Percentiles rank a stretch among this genome's conserved stretches.
These are phyloP conservation scores for Meira nashicola DNA, from an alignment of 1,284 basidiomycete genomes.

Conservation along the genomic window DNA sequence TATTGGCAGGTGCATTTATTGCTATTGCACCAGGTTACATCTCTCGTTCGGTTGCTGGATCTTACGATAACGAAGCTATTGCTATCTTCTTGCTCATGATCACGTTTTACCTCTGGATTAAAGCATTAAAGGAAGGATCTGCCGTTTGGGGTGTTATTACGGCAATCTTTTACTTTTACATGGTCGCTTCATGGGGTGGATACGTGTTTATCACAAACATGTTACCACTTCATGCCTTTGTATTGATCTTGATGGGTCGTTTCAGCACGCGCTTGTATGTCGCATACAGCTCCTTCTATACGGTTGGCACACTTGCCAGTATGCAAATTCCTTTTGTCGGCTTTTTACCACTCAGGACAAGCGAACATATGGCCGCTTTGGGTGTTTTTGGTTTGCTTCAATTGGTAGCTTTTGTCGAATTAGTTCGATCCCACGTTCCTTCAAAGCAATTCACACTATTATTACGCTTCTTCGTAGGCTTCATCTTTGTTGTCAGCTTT, in stretches of 20 bases:
- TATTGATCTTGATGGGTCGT: slow-evolving; percentile 93
- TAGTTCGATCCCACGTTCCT: slow-evolving; percentile 81
- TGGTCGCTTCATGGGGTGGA: slow-evolving; percentile 99
- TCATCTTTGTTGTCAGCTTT: slow-evolving; percentile 66
- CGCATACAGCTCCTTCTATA: slow-evolving; percentile 95
- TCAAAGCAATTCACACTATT: slow-evolving; percentile 88
- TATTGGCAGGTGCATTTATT: slow-evolving; percentile 96
- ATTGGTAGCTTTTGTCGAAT: slow-evolving; percentile 87
- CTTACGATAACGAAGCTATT: slow-evolving; percentile 99
- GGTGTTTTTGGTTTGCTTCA: slow-evolving; percentile 95
- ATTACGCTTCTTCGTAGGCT: slow-evolving; percentile 58
- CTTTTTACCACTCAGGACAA: slow-evolving; percentile 95
- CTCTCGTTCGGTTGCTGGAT: slow-evolving; percentile 95
- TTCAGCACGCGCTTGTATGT: slow-evolving; percentile 89
- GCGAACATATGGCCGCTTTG: slow-evolving; percentile 97
- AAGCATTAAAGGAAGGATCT: slow-evolving; percentile 87
- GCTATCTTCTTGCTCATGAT: slow-evolving; percentile 99
- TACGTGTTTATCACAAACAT: slow-evolving; percentile 99
- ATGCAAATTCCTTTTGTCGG: slow-evolving; percentile 99
- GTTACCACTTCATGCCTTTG: slow-evolving; percentile 91
- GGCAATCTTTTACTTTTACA: slow-evolving; percentile 98
- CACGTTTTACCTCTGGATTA: slow-evolving; percentile 94
- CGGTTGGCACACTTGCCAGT: slow-evolving; percentile 88
- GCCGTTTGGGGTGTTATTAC: slow-evolving; percentile 84
- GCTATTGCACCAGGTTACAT: slow-evolving; percentile 95